Conservation (phyloP, 805 yeast genomes). For the Candida pini region DNA sequence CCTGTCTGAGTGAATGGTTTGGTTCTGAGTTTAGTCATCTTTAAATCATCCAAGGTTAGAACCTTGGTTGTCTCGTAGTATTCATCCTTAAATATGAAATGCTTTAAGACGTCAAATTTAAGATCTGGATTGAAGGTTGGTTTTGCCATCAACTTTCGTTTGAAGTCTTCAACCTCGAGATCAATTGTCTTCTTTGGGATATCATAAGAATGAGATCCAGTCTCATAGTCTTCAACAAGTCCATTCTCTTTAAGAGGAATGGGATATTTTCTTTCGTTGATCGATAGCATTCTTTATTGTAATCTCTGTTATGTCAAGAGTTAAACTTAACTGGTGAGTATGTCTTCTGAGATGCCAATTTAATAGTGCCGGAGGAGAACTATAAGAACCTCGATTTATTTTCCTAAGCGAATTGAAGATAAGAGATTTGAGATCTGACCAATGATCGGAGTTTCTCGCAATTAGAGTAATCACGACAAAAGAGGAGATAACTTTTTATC, state of each 20-base stretch:
- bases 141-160: slow-evolving; percentile 5
- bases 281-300: no score
- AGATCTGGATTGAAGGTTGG: slow-evolving; percentile 19
- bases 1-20: slow-evolving; percentile 26
- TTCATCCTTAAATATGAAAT: slow-evolving; percentile 29
- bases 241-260: slow-evolving; percentile 8
- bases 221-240: slow-evolving; percentile 7
- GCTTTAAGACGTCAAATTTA: slow-evolving; percentile 29
- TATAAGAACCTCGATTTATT: no score
- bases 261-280: no score
- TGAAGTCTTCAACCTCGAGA: not conserved
- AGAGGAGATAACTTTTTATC: no score
- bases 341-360: no score
- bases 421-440: no score
- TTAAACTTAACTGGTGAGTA: no score
- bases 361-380: no score
- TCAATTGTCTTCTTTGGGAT: slow-evolving; percentile 12
- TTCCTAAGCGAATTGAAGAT: no score
- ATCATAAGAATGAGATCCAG: slow-evolving; percentile 8
- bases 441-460: no score
- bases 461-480: no score
- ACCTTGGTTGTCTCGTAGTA: slow-evolving; percentile 29
- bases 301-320: no score
- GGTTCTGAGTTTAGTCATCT: slow-evolving; percentile 23
- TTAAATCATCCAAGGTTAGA: slow-evolving; percentile 29